Evolutionary conservation across 1,284 basidiomycete genomes (phyloP).

Genomic region (Farysia itapuensis): DNA sequence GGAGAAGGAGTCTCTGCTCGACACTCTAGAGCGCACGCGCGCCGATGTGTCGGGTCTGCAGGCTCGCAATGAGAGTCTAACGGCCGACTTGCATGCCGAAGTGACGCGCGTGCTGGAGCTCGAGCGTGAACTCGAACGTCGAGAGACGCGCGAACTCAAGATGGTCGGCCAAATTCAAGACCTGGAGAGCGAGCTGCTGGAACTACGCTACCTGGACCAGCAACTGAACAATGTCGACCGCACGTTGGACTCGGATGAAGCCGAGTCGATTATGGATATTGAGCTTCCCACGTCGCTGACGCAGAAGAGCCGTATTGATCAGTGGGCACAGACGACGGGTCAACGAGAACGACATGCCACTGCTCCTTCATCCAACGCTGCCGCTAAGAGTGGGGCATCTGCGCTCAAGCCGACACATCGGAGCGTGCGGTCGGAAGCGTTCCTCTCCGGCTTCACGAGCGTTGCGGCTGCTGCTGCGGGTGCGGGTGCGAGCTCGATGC

Average conservation of each 20-base stretch:
- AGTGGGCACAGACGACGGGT: neutral
- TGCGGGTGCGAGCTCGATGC: slow-evolving; percentile 1
- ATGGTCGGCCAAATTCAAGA: slow-evolving; percentile 28
- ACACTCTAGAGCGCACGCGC: slow-evolving; percentile 38
- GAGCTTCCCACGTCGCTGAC: slow-evolving; percentile 7
- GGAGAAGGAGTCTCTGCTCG: slow-evolving; percentile 46
- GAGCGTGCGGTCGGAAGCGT: slow-evolving; percentile 17
- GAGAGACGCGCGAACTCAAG: slow-evolving; percentile 27
- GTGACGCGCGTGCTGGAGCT: slow-evolving; percentile 47
- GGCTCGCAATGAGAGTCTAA: slow-evolving; percentile 25
- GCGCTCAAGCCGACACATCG: slow-evolving; percentile 12
- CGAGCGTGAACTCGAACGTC: slow-evolving; percentile 41
- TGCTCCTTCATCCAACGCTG: neutral
- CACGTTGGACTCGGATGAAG: slow-evolving; percentile 26
- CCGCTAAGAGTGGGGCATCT: neutral
- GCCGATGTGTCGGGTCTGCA: slow-evolving; percentile 30
- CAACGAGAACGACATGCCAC: too few relatives aligned
- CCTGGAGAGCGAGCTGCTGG: slow-evolving; percentile 29
- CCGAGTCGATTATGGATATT: slow-evolving; percentile 28
- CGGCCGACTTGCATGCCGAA: slow-evolving; percentile 45
- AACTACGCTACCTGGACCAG: slow-evolving; percentile 22
- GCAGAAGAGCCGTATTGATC: slow-evolving; percentile 1
- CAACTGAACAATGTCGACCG: slow-evolving; percentile 28
- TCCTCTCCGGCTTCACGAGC: slow-evolving; percentile 7
- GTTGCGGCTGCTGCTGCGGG: too few relatives aligned